Base-by-base conservation (phyloP, 495 filamentous ascomycete genomes). In the Xylaria telfairii region DNA sequence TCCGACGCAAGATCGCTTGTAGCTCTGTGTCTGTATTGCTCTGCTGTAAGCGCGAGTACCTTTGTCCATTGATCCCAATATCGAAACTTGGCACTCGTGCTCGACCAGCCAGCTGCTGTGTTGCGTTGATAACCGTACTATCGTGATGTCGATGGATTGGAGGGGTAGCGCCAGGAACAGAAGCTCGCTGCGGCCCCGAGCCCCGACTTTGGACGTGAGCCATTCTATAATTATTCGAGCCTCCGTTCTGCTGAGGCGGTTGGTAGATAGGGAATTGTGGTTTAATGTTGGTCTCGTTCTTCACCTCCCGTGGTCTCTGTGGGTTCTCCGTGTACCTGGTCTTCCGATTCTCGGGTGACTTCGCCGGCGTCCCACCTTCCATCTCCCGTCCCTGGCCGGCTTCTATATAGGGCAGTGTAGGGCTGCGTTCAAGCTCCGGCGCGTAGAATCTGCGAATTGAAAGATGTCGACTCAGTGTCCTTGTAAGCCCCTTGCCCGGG, bases 1-100 rank as follows among this genome's bases (percentile, higher is more conserved):
- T 85, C 34, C 80, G 81, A 21, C 73, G 76, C 26, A 85, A 70
- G 28, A 85, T 85, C 46, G 82, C 75, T 2, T 81, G 74, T 30
- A 85, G 66, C 3, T 80, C 81, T 39, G 81, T 79, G 60, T 84
- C 81, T 4, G 82, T 82, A 41, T 75, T 80, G 54, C 66, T 69
- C 41, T 79, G 73, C 57, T 66, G 68, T 19, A 71, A 71, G 6
- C 64, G 72, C 53, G 60, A 74, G 37, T 69, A 60, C 5, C 71
- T 76, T 24, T 72, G 75, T 13, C 28, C 70, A 8, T 34, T 59
- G n/a, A 69, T 67, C 9, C 68, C 72, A 12, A 70, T 49, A 28
- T 54, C 68, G 30, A 75, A 56, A 0, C 69, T 67, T 0, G 72
- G 71, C 6, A 74, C 67, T 56, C 73, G 74, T n/a, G 74, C 71